Evolutionary conservation across 768 basidiomycete genomes (phyloP), one percentile per base, ranked within the genome.

Genomic region (Tulasnella sp.): DNA sequence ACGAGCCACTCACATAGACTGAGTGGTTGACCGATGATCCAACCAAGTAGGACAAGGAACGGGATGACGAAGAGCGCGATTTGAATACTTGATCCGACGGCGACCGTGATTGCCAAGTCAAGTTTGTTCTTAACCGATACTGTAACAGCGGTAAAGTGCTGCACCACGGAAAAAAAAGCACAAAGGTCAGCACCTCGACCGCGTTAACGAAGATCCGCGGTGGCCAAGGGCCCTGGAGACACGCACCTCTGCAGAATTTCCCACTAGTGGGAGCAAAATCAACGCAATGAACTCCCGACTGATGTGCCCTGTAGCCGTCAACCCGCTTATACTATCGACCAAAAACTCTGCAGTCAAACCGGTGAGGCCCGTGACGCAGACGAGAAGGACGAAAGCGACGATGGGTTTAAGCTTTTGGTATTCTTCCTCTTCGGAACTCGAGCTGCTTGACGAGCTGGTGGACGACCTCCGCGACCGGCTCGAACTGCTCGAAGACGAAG

Each of bases 211-310:
- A 44, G 19, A 12, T 18, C 44, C 44, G 16, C 10, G 8, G 42
- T 14, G n/a, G n/a, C n/a, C n/a, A n/a, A 42, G 21, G 27, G 31
- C 42, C 4, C n/a, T n/a, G 9, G 46, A 36, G 31, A 58, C 8
- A 39, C 76, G 19, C 38, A 77, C 76, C 76, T 79, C 78, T 78
- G 94, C 95, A 16, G 94, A 93, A 84, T 95, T 96, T 24, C 94
- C 94, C 19, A 96, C 96, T 46, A 98, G 95, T 6, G 97, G 97
- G 9, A 99, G 89, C 24, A 99, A 87, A 82, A 99, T 95, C 46
- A 98, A 85, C 12, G 94, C 96, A 80, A 98, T 92, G 34, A 74
- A 99, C 84, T 93, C 94, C 80, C 90, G 89, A 80, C 87, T 89
- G 78, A 99, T 79, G 19, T 72, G 74, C 27, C 73, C 73, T 0